Percentiles rank a stretch among this genome's conserved stretches.
Conservation (phyloP, 768 basidiomycete genomes). For the Suillus americanus region DNA sequence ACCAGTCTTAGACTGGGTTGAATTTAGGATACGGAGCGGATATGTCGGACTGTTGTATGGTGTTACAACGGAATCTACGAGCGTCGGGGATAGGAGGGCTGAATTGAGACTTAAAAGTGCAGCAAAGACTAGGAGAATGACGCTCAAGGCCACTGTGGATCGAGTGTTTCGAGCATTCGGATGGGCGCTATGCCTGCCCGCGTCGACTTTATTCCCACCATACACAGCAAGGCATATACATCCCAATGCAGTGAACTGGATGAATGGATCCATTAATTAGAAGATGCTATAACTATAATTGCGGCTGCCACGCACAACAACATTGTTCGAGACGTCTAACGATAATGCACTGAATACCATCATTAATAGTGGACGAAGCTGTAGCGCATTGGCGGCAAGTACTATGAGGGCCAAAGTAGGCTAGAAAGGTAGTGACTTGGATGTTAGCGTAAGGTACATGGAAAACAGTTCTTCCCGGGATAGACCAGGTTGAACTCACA, state of each 20-base stretch:
- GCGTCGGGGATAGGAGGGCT: slow-evolving; percentile 51
- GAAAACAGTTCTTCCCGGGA: background rate
- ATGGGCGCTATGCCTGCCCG: background rate
- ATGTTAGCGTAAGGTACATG: background rate
- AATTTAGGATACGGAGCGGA: slow-evolving; percentile 65
- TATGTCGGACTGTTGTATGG: slow-evolving; percentile 52
- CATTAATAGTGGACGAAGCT: slow-evolving; percentile 23
- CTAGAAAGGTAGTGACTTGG: slow-evolving; percentile 9
- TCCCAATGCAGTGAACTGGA: slow-evolving; percentile 27
- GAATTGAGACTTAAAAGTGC: slow-evolving; percentile 38
- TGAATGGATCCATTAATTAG: background rate
- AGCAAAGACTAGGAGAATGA: slow-evolving; percentile 30
- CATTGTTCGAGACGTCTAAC: slow-evolving; percentile 20
- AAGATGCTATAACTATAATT: background rate
- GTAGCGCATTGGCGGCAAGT: slow-evolving; percentile 27
- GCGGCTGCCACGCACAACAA: slow-evolving; percentile 18
- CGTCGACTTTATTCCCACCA: slow-evolving; percentile 6
- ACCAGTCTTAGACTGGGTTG: slow-evolving; percentile 73
- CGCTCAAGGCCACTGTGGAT: background rate
- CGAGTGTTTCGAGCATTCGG: background rate
- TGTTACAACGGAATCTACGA: slow-evolving; percentile 50
- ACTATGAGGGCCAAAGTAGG: slow-evolving; percentile 22
- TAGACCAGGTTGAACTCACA: slow-evolving; percentile 29
- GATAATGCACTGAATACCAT: slow-evolving; percentile 15
- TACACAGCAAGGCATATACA: slow-evolving; percentile 16